Base-by-base conservation (phyloP, 1,139 yeast genomes). In the Saccharomyces hybrid region DNA sequence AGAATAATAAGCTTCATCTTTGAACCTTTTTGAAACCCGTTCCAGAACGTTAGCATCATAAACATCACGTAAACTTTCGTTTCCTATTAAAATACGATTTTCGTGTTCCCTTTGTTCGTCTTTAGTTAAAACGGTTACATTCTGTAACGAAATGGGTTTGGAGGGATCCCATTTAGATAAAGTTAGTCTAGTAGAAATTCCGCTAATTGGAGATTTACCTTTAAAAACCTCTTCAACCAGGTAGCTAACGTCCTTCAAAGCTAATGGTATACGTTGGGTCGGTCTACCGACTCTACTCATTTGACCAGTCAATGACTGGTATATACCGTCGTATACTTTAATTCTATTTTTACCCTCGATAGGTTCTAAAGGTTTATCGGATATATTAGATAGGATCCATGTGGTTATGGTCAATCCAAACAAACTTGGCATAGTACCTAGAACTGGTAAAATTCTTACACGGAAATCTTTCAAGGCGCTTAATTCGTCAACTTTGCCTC, bases 341-440 rank as follows among this genome's bases (percentile, higher is more conserved):
- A 81, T 81, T 63, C 98, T 79, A 67, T 87, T 87, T 68, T 90
- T 90, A 13, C 96, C 97, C 59, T 88, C 96, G 47, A 89, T 81
- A 44, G 95, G 93, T 57, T 89, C 96, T 57, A 82, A 79, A 6
- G 95, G 95, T 66, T 93, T 93, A 0, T 93, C 97, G 0, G 96
- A 83, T 16, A 90, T 82, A 5, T 80, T 75, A 2, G 96, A 87
- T 50, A 93, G 72, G 48, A 93, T 75, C 70, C 87, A 85, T 0
- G 97, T 86, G 2, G 96, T 95, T 56, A 93, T 79, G 0, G 96
- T 82, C 51, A 93, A 77, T 1, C 98, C 99, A 73, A 93, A 93
- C 73, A 91, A 86, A 7, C 95, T 97, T 1, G 99, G 99, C 84
- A 93, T 82, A 0, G 99, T 89, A 1, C 99, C 98, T 60, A 93